Evolutionary conservation across 106 monocot genomes (phyloP), one percentile per base, ranked within the genome.

Genomic region (Dactylorhiza incarnata): DNA sequence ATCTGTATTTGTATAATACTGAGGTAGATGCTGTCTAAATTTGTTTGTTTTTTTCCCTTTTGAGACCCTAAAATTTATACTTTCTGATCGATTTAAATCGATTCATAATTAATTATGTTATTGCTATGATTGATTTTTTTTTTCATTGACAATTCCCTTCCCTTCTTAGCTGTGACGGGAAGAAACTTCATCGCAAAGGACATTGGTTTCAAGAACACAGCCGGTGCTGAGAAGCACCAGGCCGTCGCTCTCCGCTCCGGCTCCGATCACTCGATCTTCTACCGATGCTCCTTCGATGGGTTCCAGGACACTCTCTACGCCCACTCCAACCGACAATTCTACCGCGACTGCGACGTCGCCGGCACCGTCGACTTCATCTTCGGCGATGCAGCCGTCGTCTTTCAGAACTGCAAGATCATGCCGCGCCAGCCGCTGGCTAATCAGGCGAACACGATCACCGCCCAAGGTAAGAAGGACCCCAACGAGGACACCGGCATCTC

Each of bases 381-480:
- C 10, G 82, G 78, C 52, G 55, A 78, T 47, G 44, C 78, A 22
- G 23, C 78, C n/a, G 82, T 53, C 15, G 74, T 82, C 4, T 82
- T 83, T 70, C 83, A 83, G 53, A 78, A 75, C 48, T 75, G 74
- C 74, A 74, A 10, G 5, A 78, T 83, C 53, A n/a, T 29, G 14
- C 83, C 83, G 7, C 52, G 73, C 14, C 74, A 83, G 19, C 83
- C 83, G 3, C 56, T 83, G 7, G 44, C 83, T 12, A 78, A 61
- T 69, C 83, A 83, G 59, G 11, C 48, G 26, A 83, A 83, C 83
- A 83, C 74, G n/a, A 78, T 83, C 56, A 83, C 83, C 16, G 83
- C 83, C 9, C 83, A 83, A 9, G 83, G 78, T 5, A 56, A 45
- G 48, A 83, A 78, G 48, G 83, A 83, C 58, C 83, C 78, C 5